Base-by-base conservation (phyloP, 331 rosid genomes). In the Ulmus americana region DNA sequence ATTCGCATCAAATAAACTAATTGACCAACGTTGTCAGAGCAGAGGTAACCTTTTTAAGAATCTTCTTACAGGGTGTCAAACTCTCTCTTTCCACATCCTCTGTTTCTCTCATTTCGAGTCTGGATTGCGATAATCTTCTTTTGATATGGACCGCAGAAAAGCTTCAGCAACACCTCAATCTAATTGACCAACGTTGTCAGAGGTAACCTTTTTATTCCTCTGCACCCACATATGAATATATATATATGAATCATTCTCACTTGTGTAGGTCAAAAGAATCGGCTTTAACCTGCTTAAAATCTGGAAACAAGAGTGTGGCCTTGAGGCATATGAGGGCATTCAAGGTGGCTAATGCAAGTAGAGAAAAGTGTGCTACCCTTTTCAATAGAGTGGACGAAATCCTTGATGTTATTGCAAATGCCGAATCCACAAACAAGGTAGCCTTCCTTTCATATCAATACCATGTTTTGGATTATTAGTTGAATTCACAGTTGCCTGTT, bases 311-410 rank as follows among this genome's bases (percentile, higher is more conserved):
- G 78, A 89, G 70, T 76, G 59, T 77, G 51, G 96, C 95, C 49
- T 81, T 86, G 72, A 85, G 85, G 78, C 71, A 86, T 86, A 85
- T 82, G 65, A 89, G 96, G 82, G 95, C 88, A 73, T 28, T 92
- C 61, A 89, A 83, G 76, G 70, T 83, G 76, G 80, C 63, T 57
- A 77, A 68, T 58, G 84, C 79, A 65, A 87, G 90, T 67, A 79
- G 91, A 63, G 95, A 85, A 70, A 89, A 88, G 76, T 87, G 95
- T 63, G 67, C 80, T 53, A 75, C 84, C 16, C 84, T 92, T 77
- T 70, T 89, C 83, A 86, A 69, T 69, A 83, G 96, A 82, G 95
- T 89, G 68, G 97, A 89, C 79, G 95, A 89, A 83, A 91, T 92
- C 49, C 82, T 85, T 58, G 68, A 76, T 2, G 64, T 77, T 51